Conservation (phyloP, 345 rosid species). For the Arabidopsis arenosa region DNA sequence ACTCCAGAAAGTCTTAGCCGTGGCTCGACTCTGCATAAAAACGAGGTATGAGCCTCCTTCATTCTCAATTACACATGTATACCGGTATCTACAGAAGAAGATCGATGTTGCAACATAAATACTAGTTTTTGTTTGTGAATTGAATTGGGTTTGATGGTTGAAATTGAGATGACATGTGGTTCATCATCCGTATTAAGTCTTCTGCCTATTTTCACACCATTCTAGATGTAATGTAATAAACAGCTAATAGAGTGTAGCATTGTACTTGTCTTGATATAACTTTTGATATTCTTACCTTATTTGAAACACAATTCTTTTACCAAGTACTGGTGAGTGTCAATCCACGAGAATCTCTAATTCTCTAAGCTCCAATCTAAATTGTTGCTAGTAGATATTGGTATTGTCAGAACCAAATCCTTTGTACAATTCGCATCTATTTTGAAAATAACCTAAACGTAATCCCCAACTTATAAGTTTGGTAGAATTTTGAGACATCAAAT, state of each 20-base stretch:
- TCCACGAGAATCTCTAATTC: not conserved
- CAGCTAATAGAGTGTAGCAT: not conserved
- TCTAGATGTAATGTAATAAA: not conserved
- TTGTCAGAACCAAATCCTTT: not conserved
- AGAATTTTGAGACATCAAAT: not conserved
- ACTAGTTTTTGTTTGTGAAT: not conserved
- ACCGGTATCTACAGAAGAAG: slow-evolving; percentile 76
- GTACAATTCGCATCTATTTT: not conserved
- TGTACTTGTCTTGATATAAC: slow-evolving; percentile 22
- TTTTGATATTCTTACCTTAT: not conserved
- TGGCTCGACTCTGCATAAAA: slow-evolving; percentile 77
- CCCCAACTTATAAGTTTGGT: not conserved
- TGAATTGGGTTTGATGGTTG: slow-evolving; percentile 2
- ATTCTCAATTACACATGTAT: slow-evolving; percentile 62
- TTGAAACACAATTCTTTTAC: not conserved
- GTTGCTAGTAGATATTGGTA: not conserved
- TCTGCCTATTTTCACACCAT: slow-evolving; percentile 1
- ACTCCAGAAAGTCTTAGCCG: slow-evolving; percentile 72
- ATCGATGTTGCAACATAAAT: slow-evolving; percentile 43
- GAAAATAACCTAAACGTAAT: not conserved
- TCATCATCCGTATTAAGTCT: not conserved
- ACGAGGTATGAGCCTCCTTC: slow-evolving; percentile 63
- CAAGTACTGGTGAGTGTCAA: not conserved
- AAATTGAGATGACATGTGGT: not conserved
- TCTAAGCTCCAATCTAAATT: not conserved